Conservation (phyloP, 768 basidiomycete species). For the Trichaptum fuscoviolaceum region DNA sequence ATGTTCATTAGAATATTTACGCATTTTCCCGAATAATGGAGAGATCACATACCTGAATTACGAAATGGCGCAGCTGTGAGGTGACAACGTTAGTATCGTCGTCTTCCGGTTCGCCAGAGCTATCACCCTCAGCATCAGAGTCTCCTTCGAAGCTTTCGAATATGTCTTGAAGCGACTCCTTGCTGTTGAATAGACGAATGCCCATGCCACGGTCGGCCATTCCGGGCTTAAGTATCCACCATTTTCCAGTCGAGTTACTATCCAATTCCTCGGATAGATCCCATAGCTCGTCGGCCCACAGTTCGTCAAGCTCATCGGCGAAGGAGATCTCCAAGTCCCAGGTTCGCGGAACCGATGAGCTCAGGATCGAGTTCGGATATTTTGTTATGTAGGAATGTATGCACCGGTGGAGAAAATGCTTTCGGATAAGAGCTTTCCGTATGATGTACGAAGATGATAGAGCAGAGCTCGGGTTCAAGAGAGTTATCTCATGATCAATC, state of each 20-base stretch:
- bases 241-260: slow-evolving; percentile 27
- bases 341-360: slow-evolving; percentile 57
- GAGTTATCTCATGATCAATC: slow-evolving; percentile 72
- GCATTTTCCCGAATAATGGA: slow-evolving; percentile 8
- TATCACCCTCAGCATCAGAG: slow-evolving; percentile 36
- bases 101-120: slow-evolving; percentile 26
- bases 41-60: slow-evolving; percentile 69
- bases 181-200: slow-evolving; percentile 82
- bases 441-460: slow-evolving; percentile 84
- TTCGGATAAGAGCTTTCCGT: slow-evolving; percentile 90
- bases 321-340: slow-evolving; percentile 85
- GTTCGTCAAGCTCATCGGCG: slow-evolving; percentile 91
- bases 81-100: slow-evolving; percentile 58
- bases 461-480: slow-evolving; percentile 40
- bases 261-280: slow-evolving; percentile 64
- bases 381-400: slow-evolving; percentile 72
- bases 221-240: slow-evolving; percentile 97
- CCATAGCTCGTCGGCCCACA: slow-evolving; percentile 90
- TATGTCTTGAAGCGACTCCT: slow-evolving; percentile 63
- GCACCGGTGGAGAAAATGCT: slow-evolving; percentile 81
- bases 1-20: slow-evolving; percentile 6
- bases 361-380: slow-evolving; percentile 52
- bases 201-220: slow-evolving; percentile 98
- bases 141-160: slow-evolving; percentile 75
- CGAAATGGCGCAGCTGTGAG: slow-evolving; percentile 91